Evolutionary conservation across 192 early-diverging fungal genomes (phyloP).

Genomic region (Chytriomyces confervae): DNA sequence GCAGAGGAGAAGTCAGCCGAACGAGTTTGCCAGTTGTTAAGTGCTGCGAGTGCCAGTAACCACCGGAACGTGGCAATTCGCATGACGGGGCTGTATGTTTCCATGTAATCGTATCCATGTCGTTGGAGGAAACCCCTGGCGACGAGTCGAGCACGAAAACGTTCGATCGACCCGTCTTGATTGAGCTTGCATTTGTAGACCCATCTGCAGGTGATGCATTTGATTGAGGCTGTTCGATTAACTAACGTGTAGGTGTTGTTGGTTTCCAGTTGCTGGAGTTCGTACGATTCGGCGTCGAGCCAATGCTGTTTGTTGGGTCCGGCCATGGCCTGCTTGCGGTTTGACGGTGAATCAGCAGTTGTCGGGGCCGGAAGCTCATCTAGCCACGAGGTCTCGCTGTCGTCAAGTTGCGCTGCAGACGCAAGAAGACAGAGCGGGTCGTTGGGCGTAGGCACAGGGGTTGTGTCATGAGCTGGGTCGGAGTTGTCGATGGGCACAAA

Average conservation of each 20-base stretch:
- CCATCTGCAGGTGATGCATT: slow-evolving; percentile 37
- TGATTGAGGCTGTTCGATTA: background rate
- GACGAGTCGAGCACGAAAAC: slow-evolving; percentile 44
- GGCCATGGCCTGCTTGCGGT: background rate
- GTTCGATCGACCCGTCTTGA: slow-evolving; percentile 11
- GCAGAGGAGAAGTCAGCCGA: slow-evolving; percentile 15
- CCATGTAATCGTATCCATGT: slow-evolving; percentile 27
- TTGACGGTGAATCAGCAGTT: background rate
- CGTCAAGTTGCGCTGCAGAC: background rate
- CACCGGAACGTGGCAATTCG: slow-evolving; percentile 12
- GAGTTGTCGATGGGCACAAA: background rate
- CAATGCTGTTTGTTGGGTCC: background rate
- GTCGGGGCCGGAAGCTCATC: background rate
- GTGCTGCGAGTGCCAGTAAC: slow-evolving; percentile 17
- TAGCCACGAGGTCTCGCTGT: background rate
- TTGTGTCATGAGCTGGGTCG: background rate
- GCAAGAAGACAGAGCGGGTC: background rate
- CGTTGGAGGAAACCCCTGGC: slow-evolving; percentile 41
- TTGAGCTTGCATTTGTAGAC: slow-evolving; percentile 32
- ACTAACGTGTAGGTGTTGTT: slow-evolving; percentile 13
- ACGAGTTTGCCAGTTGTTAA: slow-evolving; percentile 8
- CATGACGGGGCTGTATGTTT: slow-evolving; percentile 39
- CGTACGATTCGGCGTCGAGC: background rate
- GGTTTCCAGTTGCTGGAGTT: background rate
- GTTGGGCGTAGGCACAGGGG: background rate